Conservation (phyloP, 1,284 basidiomycete genomes). For the Sparassis latifolia region DNA sequence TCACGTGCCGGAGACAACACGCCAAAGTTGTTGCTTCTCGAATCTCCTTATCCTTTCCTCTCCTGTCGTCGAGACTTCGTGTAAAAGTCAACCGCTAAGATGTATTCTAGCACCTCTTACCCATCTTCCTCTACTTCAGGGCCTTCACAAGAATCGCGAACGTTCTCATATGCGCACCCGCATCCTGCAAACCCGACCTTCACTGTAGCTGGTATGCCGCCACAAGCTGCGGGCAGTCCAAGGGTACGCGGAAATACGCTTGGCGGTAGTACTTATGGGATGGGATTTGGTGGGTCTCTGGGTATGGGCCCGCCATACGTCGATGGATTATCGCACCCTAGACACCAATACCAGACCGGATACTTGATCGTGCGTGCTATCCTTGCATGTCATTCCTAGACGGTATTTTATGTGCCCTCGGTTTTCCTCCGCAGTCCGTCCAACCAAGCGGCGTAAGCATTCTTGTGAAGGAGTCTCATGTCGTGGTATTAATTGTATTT, state of each 20-base stretch:
- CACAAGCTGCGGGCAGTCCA: slow-evolving; percentile 16
- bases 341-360: slow-evolving; percentile 69
- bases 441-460: slow-evolving; percentile 48
- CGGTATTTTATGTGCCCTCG: neutral
- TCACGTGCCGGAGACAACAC: too few species aligned
- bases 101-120: slow-evolving; percentile 18
- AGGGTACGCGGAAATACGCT: slow-evolving; percentile 15
- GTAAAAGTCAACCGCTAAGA: neutral
- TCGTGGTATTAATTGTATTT: neutral
- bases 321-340: slow-evolving; percentile 59
- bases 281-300: slow-evolving; percentile 18
- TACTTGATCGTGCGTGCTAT: slow-evolving; percentile 56
- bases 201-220: slow-evolving; percentile 24
- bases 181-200: slow-evolving; percentile 21
- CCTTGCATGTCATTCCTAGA: neutral
- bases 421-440: slow-evolving; percentile 36
- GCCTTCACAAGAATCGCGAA: neutral
- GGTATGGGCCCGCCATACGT: slow-evolving; percentile 17
- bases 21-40: too few species aligned
- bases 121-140: slow-evolving; percentile 8
- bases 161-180: slow-evolving; percentile 19
- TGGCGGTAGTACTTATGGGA: slow-evolving; percentile 12
- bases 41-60: too few species aligned
- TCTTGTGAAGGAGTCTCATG: neutral
- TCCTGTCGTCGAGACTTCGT: too few species aligned